Evolutionary conservation across 371 early-diverging fungal species (phyloP).

Genomic region (Mortierella sp.): DNA sequence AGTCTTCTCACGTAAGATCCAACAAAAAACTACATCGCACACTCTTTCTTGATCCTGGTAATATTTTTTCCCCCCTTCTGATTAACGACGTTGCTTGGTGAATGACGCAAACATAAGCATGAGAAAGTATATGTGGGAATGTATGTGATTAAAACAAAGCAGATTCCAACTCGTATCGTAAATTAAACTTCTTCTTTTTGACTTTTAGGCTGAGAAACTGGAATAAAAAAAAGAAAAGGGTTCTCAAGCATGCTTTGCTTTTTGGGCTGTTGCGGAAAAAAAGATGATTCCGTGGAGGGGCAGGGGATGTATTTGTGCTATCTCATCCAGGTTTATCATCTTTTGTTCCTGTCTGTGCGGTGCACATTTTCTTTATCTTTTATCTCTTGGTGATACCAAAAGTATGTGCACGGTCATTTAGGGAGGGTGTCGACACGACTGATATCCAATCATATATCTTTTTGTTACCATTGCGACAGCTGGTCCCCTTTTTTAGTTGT

Average conservation of each 20-base stretch:
- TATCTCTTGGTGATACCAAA: neutral
- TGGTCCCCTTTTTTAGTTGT: too few species aligned
- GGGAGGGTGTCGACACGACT: neutral
- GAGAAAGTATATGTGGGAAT: neutral
- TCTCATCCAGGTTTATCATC: too few species aligned
- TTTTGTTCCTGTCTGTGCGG: neutral
- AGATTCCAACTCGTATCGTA: neutral
- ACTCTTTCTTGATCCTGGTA: neutral
- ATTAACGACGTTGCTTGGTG: neutral
- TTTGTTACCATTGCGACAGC: neutral
- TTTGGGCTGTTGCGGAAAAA: neutral
- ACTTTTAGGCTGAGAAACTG: neutral
- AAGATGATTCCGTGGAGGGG: neutral
- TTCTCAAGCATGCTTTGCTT: too few species aligned
- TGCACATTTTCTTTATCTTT: neutral
- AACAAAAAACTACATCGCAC: neutral
- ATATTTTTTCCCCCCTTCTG: neutral
- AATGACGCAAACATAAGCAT: neutral
- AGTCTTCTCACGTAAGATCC: neutral
- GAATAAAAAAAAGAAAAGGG: too few species aligned
- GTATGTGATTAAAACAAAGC: too few species aligned
- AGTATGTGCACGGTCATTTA: conserved; percentile 1
- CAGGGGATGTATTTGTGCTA: neutral
- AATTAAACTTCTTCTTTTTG: neutral
- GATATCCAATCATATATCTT: neutral